phyloP scores from a whole-genome alignment of 495 filamentous ascomycete genomes.

The Penicillium subrubescens region DNA sequence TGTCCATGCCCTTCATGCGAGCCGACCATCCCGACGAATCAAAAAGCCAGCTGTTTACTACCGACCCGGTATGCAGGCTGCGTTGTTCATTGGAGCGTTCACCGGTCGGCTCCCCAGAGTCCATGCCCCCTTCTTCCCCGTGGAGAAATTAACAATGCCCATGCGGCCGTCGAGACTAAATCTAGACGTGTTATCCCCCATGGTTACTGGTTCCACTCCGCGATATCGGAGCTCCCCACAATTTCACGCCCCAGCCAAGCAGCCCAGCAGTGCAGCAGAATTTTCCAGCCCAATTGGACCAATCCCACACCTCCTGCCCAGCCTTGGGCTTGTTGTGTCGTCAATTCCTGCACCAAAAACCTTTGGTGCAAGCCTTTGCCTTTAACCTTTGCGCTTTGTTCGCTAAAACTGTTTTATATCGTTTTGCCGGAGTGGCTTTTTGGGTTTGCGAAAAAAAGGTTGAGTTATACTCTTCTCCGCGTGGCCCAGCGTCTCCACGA shows the following conservation, averaged over 20 bases:
- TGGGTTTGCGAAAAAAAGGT: not conserved
- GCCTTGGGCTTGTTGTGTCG: not conserved
- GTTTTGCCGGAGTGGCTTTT: slow-evolving; percentile 24
- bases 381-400: slow-evolving; percentile 10
- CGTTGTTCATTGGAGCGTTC: not conserved
- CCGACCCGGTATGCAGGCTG: not conserved
- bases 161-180: not conserved
- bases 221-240: slow-evolving; percentile 22
- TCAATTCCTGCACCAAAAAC: not conserved
- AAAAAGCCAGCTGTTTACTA: not conserved
- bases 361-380: slow-evolving; percentile 16
- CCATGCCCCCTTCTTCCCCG: slow-evolving; percentile 12
- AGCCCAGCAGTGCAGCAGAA: slow-evolving; percentile 13
- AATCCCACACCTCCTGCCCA: not conserved
- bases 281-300: not conserved
- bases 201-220: slow-evolving; percentile 14
- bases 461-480: slow-evolving; percentile 35
- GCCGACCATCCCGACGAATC: slow-evolving; percentile 16
- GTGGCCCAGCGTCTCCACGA: slow-evolving; percentile 22
- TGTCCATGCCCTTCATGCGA: slow-evolving; percentile 6
- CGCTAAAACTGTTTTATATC: slow-evolving; percentile 11
- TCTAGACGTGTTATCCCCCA: not conserved
- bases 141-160: not conserved
- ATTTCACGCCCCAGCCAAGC: not conserved
- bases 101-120: not conserved